Evolutionary conservation across 2,329 filamentous ascomycete genomes (phyloP).

Genomic region (Penicillium sclerotigenum): DNA sequence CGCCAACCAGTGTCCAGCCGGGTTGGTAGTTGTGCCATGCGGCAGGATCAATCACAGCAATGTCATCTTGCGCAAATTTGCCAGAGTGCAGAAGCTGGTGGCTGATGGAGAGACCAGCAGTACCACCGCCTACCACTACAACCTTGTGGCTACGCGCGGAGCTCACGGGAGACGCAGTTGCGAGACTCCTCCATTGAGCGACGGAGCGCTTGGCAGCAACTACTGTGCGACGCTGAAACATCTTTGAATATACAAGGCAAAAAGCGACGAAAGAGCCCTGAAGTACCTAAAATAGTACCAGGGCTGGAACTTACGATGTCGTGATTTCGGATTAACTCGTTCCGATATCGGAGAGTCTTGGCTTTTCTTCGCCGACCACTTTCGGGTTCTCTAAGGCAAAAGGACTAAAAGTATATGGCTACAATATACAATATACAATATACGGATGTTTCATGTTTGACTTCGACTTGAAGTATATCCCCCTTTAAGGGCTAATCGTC

Average conservation of each 20-base stretch:
- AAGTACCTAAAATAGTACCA: neutral
- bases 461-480: neutral
- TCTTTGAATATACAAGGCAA: conserved; percentile 10
- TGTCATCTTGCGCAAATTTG: conserved; percentile 57
- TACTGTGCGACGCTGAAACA: conserved; percentile 28
- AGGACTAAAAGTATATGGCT: too few species aligned
- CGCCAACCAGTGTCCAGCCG: conserved; percentile 67
- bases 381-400: neutral
- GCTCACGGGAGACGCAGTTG: conserved; percentile 37
- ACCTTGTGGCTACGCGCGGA: conserved; percentile 56
- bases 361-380: neutral
- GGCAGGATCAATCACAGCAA: conserved; percentile 63
- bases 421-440: too few species aligned
- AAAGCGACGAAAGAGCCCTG: neutral
- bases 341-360: conserved; percentile 6
- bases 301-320: conserved; percentile 2
- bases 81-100: conserved; percentile 64
- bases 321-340: conserved; percentile 9
- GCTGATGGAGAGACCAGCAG: conserved; percentile 62
- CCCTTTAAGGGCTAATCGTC: neutral
- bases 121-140: conserved; percentile 65
- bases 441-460: neutral
- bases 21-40: conserved; percentile 66
- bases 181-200: conserved; percentile 16
- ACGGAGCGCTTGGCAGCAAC: conserved; percentile 22